Percentiles rank a stretch among this genome's conserved stretches.
These are phyloP conservation scores for Leptographium wingfieldii DNA, from an alignment of 2,329 filamentous ascomycete genomes.

Conservation along the genomic window DNA sequence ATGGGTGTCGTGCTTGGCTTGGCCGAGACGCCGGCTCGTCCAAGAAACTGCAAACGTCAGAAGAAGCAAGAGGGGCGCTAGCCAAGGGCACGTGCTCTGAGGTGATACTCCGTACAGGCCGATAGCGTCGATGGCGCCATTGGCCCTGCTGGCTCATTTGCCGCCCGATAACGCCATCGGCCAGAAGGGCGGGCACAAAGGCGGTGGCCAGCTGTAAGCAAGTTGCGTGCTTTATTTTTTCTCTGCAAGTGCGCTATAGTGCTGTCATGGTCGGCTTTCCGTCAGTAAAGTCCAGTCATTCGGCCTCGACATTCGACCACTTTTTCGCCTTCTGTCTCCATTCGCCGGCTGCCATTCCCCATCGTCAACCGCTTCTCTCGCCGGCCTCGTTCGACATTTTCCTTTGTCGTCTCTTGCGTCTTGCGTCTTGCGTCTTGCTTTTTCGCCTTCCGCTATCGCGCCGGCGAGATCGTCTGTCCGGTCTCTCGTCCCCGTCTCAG, in stretches of 20 bases:
- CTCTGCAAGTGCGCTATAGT: not conserved
- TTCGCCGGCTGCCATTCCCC: not conserved
- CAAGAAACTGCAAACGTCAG: too few relatives aligned
- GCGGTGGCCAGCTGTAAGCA: not conserved
- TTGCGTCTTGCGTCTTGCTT: not conserved
- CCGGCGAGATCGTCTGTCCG: too few relatives aligned
- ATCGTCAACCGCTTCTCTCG: not conserved
- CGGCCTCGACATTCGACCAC: not conserved
- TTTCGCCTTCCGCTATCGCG: not conserved
- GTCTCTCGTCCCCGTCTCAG: not conserved
- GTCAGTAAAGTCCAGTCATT: not conserved
- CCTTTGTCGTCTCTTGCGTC: not conserved
- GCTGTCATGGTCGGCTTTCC: not conserved
- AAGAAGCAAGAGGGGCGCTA: not conserved
- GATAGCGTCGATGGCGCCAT: slow-evolving; percentile 4
- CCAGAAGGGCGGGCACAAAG: not conserved
- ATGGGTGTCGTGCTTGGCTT: not conserved
- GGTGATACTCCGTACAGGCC: not conserved
- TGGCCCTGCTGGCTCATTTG: not conserved
- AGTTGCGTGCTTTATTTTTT: slow-evolving; percentile 9
- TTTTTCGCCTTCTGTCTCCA: not conserved
- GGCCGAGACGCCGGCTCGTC: too few relatives aligned
- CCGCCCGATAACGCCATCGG: not conserved
- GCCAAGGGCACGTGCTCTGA: slow-evolving; percentile 1
- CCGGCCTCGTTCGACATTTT: not conserved